These are phyloP conservation scores for Salix arbutifolia DNA, from an alignment of 345 rosid genomes.

Conservation along the genomic window DNA sequence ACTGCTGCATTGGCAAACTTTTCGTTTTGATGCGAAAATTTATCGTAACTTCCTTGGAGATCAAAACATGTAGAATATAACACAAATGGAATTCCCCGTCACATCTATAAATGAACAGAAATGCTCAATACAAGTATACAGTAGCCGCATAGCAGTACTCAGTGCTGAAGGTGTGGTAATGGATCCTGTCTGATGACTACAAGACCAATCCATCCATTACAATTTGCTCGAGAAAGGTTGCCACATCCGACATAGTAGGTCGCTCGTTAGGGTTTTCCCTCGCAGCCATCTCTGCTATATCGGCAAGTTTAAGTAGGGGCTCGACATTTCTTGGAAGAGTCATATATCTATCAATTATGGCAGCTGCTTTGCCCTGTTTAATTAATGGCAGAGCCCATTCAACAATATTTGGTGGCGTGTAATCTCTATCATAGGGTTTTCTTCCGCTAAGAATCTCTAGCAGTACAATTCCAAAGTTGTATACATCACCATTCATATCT, in stretches of 20 bases:
- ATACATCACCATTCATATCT: conserved; percentile 59
- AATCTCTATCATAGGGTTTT: conserved; percentile 67
- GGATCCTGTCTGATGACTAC: conserved; percentile 24
- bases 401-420: conserved; percentile 51
- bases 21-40: not conserved
- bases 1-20: not conserved
- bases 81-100: conserved; percentile 20
- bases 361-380: conserved; percentile 60
- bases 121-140: conserved; percentile 40
- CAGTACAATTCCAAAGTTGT: conserved; percentile 62
- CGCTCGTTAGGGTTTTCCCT: conserved; percentile 64
- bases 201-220: conserved; percentile 60
- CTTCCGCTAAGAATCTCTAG: conserved; percentile 87
- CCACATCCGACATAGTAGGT: conserved; percentile 61
- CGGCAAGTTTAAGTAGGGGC: conserved; percentile 77
- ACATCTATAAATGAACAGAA: conserved; percentile 19
- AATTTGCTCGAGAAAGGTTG: conserved; percentile 58
- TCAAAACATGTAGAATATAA: not conserved
- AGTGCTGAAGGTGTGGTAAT: conserved; percentile 1
- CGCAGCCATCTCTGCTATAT: conserved; percentile 64
- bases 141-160: conserved; percentile 24
- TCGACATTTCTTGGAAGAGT: conserved; percentile 77
- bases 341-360: conserved; percentile 51
- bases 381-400: conserved; percentile 75
- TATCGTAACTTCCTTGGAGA: conserved; percentile 2